These are phyloP conservation scores for Salix suchowensis DNA, from an alignment of 345 rosid species.

Conservation along the genomic window DNA sequence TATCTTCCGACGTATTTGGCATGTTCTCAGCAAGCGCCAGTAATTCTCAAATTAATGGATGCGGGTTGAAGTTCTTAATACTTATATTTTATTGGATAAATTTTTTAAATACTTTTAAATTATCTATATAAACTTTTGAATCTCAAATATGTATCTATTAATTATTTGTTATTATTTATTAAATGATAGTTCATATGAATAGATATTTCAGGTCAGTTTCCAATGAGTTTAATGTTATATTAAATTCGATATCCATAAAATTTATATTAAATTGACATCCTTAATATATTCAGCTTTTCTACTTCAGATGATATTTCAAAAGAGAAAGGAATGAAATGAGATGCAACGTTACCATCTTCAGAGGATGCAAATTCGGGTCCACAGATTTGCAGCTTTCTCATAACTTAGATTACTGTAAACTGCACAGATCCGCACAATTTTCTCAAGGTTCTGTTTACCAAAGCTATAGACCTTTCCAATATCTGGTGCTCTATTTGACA, in stretches of 20 bases:
- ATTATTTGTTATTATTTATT: too few relatives aligned
- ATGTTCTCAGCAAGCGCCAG: not conserved
- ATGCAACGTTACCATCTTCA: conserved; percentile 25
- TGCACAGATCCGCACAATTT: not conserved
- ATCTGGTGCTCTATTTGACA: not conserved
- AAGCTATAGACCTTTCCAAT: conserved; percentile 1
- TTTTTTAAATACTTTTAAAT: too few relatives aligned
- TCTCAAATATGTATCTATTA: too few relatives aligned
- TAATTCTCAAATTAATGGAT: too few relatives aligned
- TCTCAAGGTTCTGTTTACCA: conserved; percentile 3
- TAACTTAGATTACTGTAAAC: not conserved
- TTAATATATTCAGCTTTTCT: not conserved
- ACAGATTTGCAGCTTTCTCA: conserved; percentile 21
- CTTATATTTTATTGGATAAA: too few relatives aligned
- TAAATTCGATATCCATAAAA: too few relatives aligned
- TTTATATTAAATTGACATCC: too few relatives aligned
- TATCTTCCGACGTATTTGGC: not conserved
- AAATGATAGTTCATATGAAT: too few relatives aligned
- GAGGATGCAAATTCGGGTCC: conserved; percentile 11
- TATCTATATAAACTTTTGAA: too few relatives aligned
- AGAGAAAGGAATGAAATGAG: conserved; percentile 27
- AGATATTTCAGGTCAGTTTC: too few relatives aligned
- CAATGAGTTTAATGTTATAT: rapidly evolving
- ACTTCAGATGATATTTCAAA: not conserved
- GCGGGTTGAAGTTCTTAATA: too few relatives aligned